These are phyloP conservation scores for Tetrapisispora taiwanensis DNA, from an alignment of 805 yeast genomes.

Conservation along the genomic window DNA sequence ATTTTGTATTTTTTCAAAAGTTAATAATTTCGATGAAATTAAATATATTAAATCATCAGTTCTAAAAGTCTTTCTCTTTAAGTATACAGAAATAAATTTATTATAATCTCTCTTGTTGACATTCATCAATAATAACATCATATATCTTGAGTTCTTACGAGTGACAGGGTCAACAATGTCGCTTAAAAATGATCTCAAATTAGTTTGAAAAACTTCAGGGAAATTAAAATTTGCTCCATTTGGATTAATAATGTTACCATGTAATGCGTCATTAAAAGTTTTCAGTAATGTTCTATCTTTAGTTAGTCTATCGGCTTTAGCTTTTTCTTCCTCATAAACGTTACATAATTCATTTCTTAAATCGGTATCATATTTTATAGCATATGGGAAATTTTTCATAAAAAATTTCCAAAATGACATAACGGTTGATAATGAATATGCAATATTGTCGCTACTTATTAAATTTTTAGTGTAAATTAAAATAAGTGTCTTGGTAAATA, in stretches of 20 bases:
- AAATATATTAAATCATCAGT: conserved; percentile 14
- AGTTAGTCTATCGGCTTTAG: conserved; percentile 14
- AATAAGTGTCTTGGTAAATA: conserved; percentile 26
- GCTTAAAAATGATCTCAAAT: conserved; percentile 15
- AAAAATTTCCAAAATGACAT: conserved; percentile 29
- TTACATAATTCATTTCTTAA: conserved; percentile 18
- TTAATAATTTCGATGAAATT: conserved; percentile 20
- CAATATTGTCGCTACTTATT: conserved; percentile 14
- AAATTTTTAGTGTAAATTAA: conserved; percentile 20
- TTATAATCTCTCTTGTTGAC: conserved; percentile 20
- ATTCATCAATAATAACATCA: conserved; percentile 16
- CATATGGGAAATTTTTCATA: conserved; percentile 21
- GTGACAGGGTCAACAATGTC: conserved; percentile 2
- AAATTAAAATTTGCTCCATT: conserved; percentile 10
- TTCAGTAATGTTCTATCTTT: conserved; percentile 11
- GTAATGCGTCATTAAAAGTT: conserved; percentile 8
- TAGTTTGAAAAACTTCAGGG: conserved; percentile 24
- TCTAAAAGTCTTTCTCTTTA: conserved; percentile 23
- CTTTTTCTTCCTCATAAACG: conserved; percentile 24
- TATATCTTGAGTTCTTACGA: conserved; percentile 11
- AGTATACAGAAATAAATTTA: conserved; percentile 25
- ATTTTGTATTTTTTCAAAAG: conserved; percentile 21
- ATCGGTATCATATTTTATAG: conserved; percentile 23
- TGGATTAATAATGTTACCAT: neutral
- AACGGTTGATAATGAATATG: conserved; percentile 18